Percentiles rank a stretch among this genome's conserved stretches.
These are phyloP conservation scores for Gossypium stocksii DNA, from an alignment of 345 rosid genomes.

Conservation along the genomic window DNA sequence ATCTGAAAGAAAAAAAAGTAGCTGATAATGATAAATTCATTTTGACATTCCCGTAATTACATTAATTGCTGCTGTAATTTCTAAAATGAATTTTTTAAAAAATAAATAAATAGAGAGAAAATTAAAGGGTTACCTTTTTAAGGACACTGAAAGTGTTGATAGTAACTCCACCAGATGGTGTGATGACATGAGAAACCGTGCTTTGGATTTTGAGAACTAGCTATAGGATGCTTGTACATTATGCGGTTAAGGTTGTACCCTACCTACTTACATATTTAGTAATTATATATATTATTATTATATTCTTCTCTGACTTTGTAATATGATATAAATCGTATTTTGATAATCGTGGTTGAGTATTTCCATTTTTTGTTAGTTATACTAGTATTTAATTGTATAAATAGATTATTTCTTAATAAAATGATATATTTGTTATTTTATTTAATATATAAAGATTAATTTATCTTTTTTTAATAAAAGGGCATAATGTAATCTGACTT, in stretches of 20 bases:
- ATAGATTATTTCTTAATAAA: no score
- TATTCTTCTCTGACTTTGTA: no score
- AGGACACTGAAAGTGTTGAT: neutral
- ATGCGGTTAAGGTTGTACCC: neutral
- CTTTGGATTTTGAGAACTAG: neutral
- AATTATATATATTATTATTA: no score
- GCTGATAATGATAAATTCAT: neutral
- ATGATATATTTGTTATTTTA: no score
- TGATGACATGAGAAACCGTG: neutral
- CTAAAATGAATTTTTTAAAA: neutral
- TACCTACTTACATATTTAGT: neutral
- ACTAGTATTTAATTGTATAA: no score
- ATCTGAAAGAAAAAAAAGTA: neutral
- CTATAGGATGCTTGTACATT: neutral
- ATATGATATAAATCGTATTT: no score
- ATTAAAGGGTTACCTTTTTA: neutral
- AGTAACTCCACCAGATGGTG: neutral
- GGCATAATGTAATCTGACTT: fast-evolving
- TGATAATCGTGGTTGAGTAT: no score
- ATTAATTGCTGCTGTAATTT: neutral
- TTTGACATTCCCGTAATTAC: neutral
- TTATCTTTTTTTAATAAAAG: no score
- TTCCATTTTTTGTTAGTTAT: no score
- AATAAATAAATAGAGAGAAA: neutral
- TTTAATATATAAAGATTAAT: no score